These are phyloP conservation scores for Magnolia officinalis DNA, from an alignment of 164 flowering plant species.

Conservation along the genomic window DNA sequence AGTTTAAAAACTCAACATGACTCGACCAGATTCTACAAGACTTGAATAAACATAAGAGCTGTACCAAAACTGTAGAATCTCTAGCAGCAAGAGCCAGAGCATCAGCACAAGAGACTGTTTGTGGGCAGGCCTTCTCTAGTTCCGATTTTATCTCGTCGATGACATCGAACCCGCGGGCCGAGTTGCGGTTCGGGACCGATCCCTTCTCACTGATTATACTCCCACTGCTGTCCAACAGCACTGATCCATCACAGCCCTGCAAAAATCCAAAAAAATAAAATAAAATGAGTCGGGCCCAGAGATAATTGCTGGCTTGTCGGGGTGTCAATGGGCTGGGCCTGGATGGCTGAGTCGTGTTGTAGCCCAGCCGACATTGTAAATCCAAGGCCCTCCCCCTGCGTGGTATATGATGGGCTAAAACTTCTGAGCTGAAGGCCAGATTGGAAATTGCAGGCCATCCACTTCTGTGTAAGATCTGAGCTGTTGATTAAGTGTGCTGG, in stretches of 20 bases:
- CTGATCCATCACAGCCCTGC: slow-evolving; percentile 91
- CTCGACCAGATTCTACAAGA: background rate
- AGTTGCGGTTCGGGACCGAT: slow-evolving; percentile 66
- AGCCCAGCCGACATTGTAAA: background rate
- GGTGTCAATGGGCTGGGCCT: background rate
- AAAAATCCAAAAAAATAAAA: background rate
- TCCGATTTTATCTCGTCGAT: slow-evolving; percentile 78
- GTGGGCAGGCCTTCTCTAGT: slow-evolving; percentile 80
- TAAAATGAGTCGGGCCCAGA: too few relatives aligned
- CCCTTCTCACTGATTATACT: slow-evolving; percentile 65
- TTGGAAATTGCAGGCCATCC: background rate
- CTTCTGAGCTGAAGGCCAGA: too few relatives aligned
- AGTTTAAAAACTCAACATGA: too few relatives aligned
- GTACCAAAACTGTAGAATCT: slow-evolving; percentile 81
- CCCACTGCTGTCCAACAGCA: slow-evolving; percentile 67
- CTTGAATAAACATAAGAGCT: background rate
- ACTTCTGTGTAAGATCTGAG: background rate
- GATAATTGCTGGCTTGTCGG: too few relatives aligned
- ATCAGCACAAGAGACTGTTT: slow-evolving; percentile 93
- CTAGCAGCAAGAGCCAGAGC: slow-evolving; percentile 80
- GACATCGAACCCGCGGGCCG: slow-evolving; percentile 81
- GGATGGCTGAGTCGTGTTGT: background rate
- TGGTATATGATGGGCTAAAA: background rate
- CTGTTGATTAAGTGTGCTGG: background rate
- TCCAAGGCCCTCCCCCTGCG: background rate